Conservation (phyloP, 257 asterid species). For the Salvia rosmarinus region DNA sequence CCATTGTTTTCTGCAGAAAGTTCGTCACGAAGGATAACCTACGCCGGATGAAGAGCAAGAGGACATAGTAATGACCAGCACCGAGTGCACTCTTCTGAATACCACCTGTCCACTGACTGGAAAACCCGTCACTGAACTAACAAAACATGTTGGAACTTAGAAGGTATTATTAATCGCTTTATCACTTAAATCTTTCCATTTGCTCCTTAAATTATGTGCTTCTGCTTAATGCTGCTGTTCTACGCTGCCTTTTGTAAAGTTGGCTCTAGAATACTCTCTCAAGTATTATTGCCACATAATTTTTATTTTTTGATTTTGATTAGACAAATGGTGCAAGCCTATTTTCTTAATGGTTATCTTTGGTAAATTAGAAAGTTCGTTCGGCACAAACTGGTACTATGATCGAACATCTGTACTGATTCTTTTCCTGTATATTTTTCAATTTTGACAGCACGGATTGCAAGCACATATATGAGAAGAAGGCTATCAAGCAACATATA, state of each 20-base stretch:
- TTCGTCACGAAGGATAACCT: slow-evolving; percentile 88
- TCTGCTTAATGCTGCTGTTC: slow-evolving; percentile 8
- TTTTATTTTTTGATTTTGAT: slow-evolving; percentile 13
- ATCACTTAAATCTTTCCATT: slow-evolving; percentile 18
- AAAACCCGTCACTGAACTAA: slow-evolving; percentile 77
- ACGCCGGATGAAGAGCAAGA: slow-evolving; percentile 99
- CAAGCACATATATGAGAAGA: slow-evolving; percentile 88
- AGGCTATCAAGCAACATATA: slow-evolving; percentile 58
- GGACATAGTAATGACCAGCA: slow-evolving; percentile 90
- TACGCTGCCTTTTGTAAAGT: neutral
- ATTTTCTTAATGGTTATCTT: neutral
- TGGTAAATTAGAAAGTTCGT: slow-evolving; percentile 5
- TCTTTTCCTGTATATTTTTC: neutral
- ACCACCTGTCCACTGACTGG: slow-evolving; percentile 75
- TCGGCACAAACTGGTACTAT: slow-evolving; percentile 3
- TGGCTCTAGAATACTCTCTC: neutral
- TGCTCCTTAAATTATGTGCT: too few relatives aligned
- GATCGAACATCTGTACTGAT: neutral
- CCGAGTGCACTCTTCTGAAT: slow-evolving; percentile 69
- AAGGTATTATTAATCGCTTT: slow-evolving; percentile 50
- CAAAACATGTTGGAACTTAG: slow-evolving; percentile 83
- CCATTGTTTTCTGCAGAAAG: slow-evolving; percentile 60
- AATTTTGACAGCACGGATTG: slow-evolving; percentile 70
- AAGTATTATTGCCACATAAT: neutral
- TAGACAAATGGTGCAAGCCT: neutral